Evolutionary conservation across 1,284 basidiomycete genomes (phyloP).

Genomic region (Sporisorium reilianum): DNA sequence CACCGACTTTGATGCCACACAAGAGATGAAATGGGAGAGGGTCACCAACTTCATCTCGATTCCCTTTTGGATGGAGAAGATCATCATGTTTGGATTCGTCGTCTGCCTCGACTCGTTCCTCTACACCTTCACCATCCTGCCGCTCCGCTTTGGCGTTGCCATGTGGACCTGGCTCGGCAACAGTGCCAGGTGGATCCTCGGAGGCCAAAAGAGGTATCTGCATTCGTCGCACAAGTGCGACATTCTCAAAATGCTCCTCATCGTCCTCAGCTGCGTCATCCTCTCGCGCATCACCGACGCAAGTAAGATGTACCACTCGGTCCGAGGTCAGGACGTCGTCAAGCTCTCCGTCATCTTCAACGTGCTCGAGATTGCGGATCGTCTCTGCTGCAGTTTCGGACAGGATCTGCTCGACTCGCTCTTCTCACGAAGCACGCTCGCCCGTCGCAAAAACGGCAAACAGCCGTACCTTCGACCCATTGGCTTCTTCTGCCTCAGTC

Average conservation of each 20-base stretch:
- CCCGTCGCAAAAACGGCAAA: constrained; percentile 72
- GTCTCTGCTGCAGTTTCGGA: constrained; percentile 94
- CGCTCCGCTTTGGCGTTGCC: constrained; percentile 77
- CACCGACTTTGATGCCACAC: constrained; percentile 90
- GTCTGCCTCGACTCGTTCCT: constrained; percentile 97
- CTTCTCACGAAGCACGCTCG: constrained; percentile 90
- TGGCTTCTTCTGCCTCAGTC: constrained; percentile 85
- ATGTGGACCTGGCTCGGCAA: constrained; percentile 55
- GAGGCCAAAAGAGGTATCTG: constrained; percentile 54
- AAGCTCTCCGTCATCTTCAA: constrained; percentile 99
- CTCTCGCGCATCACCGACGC: constrained; percentile 89
- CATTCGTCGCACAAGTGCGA: constrained; percentile 85
- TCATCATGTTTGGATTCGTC: constrained; percentile 90
- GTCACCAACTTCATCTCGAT: constrained; percentile 96
- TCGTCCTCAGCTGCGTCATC: constrained; percentile 81
- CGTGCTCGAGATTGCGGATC: constrained; percentile 85
- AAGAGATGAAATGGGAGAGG: constrained; percentile 95
- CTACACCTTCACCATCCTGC: constrained; percentile 97
- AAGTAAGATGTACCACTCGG: constrained; percentile 98
- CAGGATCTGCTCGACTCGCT: constrained; percentile 97
- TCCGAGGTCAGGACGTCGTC: constrained; percentile 86
- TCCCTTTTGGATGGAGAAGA: constrained; percentile 94
- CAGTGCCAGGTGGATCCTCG: constrained; percentile 44
- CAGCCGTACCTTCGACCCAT: constrained; percentile 78
- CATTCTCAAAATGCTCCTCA: constrained; percentile 82